Evolutionary conservation across 1,284 basidiomycete genomes (phyloP).

Genomic region (Anthracocystis panici-leucophaei): DNA sequence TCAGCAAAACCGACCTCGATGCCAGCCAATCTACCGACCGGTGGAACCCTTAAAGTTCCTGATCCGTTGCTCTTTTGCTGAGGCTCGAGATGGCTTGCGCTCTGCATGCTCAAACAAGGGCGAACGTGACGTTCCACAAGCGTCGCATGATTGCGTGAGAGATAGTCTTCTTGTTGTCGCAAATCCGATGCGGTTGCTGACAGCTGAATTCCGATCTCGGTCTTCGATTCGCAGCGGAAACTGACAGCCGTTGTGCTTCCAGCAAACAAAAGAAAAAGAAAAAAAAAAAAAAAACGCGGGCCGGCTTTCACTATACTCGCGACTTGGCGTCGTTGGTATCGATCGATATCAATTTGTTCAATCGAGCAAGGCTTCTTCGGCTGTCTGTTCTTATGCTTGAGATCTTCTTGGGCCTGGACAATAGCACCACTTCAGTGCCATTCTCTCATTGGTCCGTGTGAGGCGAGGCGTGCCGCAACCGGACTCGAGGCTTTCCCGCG

Average conservation of each 20-base stretch:
- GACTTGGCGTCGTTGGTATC: constrained; percentile 7
- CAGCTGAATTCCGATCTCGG: constrained; percentile 1
- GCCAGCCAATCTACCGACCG: neutral
- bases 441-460: too few species aligned
- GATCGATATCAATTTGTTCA: neutral
- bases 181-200: neutral
- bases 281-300: neutral
- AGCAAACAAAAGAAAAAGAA: neutral
- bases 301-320: neutral
- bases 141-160: neutral
- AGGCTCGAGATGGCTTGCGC: too few species aligned
- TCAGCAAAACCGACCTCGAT: neutral
- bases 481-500: too few species aligned
- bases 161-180: neutral
- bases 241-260: neutral
- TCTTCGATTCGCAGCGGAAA: constrained; percentile 6
- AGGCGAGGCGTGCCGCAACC: too few species aligned
- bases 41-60: too few species aligned
- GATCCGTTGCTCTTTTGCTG: too few species aligned
- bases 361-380: neutral
- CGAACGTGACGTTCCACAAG: too few species aligned
- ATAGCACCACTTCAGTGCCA: too few species aligned
- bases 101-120: too few species aligned
- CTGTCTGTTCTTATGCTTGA: too few species aligned
- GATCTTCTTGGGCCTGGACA: neutral